A percentile compares a stretch with the other conserved stretches of the same genome.
phyloP scores from a whole-genome alignment of 441 rosid species.

The Croton laevigatus region DNA sequence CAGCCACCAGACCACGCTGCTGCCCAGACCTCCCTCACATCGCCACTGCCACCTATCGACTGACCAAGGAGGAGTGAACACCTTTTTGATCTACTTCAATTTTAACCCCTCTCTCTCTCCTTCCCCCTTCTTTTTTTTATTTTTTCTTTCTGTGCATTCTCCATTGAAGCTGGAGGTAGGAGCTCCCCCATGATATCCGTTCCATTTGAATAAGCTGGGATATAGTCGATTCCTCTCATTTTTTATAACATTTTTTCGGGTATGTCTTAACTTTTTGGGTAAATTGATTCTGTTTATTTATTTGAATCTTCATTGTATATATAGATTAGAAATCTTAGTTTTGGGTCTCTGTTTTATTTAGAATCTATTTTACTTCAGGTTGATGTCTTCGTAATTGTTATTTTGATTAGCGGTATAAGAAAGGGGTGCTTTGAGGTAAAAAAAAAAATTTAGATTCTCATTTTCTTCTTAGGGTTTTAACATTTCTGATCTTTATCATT shows the following conservation, averaged over 20 bases:
- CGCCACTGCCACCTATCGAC: no score
- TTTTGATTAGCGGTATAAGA: no score
- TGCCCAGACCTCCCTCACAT: no score
- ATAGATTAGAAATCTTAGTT: no score
- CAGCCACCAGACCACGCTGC: no score
- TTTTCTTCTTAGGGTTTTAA: background rate
- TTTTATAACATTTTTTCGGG: background rate
- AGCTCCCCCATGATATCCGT: background rate
- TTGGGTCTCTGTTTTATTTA: background rate
- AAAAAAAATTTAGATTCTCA: background rate
- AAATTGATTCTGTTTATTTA: background rate
- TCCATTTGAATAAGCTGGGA: background rate
- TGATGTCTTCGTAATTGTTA: no score
- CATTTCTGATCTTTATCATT: background rate
- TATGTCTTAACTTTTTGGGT: background rate
- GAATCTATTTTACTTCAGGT: no score
- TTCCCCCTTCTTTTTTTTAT: background rate
- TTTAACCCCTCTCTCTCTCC: background rate
- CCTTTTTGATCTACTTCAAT: no score
- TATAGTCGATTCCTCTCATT: background rate
- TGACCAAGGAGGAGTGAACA: no score
- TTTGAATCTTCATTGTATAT: background rate
- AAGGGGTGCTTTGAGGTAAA: constrained; percentile 55
- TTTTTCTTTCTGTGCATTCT: background rate
- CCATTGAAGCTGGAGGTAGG: background rate